phyloP scores from a whole-genome alignment of 2,329 filamentous ascomycete genomes.

The Monosporascus sp. region DNA sequence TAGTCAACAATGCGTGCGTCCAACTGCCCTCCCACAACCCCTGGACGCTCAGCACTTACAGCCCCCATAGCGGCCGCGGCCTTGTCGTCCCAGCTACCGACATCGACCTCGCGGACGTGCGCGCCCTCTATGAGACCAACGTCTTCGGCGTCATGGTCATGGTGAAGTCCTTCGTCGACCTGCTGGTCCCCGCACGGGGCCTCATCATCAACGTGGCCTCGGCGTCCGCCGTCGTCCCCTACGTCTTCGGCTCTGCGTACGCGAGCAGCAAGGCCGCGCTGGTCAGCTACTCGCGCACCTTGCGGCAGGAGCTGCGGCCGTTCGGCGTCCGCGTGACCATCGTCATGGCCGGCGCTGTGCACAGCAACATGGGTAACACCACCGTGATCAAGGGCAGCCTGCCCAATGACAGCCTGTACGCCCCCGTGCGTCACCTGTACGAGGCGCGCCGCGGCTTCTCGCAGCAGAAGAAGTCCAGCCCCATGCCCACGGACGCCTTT shows the following conservation, averaged over 20 bases:
- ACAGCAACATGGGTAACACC: constrained; percentile 37
- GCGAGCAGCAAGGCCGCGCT: constrained; percentile 46
- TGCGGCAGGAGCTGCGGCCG: constrained; percentile 45
- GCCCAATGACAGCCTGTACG: constrained; percentile 38
- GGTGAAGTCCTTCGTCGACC: constrained; percentile 39
- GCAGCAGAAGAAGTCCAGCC: constrained; percentile 34
- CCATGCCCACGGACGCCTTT: constrained; percentile 35
- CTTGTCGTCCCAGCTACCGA: constrained; percentile 44
- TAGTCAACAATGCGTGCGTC: constrained; percentile 51
- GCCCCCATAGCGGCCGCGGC: constrained; percentile 35
- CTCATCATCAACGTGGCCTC: constrained; percentile 49
- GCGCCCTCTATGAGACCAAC: constrained; percentile 47
- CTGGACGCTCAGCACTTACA: neutral
- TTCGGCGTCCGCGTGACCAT: constrained; percentile 49
- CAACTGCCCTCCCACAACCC: neutral
- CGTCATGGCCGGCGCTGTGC: constrained; percentile 44
- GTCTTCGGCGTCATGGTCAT: constrained; percentile 51
- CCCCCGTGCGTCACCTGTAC: constrained; percentile 38
- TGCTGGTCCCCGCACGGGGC: constrained; percentile 41
- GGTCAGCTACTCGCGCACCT: constrained; percentile 42
- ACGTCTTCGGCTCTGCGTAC: constrained; percentile 45
- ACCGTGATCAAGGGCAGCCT: constrained; percentile 28
- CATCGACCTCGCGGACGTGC: constrained; percentile 44
- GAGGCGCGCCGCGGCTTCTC: constrained; percentile 35
- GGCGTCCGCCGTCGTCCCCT: constrained; percentile 40